Evolutionary conservation across 371 early-diverging fungal genomes (phyloP).

Genomic region (Mortierella sp.): DNA sequence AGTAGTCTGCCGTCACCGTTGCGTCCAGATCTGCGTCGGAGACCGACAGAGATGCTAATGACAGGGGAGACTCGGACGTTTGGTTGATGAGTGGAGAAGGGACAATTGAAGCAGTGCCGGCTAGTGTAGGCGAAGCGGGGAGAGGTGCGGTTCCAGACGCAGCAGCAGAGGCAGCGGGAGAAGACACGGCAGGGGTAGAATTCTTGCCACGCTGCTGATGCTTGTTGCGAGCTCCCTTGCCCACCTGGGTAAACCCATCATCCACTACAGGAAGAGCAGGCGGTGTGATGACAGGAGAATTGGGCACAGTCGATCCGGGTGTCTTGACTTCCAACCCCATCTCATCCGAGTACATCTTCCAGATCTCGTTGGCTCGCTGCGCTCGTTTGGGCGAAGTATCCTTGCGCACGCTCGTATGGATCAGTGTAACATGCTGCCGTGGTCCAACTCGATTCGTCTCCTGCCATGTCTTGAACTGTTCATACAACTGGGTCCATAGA

Average conservation of each 20-base stretch:
- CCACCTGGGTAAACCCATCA: constrained; percentile 7
- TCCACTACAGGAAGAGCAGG: neutral
- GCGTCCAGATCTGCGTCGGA: constrained; percentile 15
- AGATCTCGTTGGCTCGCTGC: constrained; percentile 28
- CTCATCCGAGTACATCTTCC: constrained; percentile 41
- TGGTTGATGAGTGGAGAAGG: neutral
- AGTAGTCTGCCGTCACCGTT: constrained; percentile 20
- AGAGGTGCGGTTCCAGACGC: neutral
- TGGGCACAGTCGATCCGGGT: neutral
- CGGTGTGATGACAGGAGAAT: neutral
- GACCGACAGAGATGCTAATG: neutral
- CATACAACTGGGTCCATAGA: constrained; percentile 13
- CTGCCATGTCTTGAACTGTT: constrained; percentile 28
- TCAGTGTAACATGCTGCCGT: constrained; percentile 64
- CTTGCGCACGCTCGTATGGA: constrained; percentile 42
- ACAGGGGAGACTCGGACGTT: neutral
- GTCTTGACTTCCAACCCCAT: neutral
- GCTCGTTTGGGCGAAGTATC: constrained; percentile 16
- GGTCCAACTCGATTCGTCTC: constrained; percentile 33
- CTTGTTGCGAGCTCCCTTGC: constrained; percentile 9
- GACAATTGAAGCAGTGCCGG: neutral
- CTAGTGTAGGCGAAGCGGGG: neutral
- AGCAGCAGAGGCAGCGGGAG: neutral
- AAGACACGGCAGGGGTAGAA: neutral
- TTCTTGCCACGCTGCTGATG: neutral